phyloP scores from a whole-genome alignment of 441 rosid species.

The Manihot esculenta region DNA sequence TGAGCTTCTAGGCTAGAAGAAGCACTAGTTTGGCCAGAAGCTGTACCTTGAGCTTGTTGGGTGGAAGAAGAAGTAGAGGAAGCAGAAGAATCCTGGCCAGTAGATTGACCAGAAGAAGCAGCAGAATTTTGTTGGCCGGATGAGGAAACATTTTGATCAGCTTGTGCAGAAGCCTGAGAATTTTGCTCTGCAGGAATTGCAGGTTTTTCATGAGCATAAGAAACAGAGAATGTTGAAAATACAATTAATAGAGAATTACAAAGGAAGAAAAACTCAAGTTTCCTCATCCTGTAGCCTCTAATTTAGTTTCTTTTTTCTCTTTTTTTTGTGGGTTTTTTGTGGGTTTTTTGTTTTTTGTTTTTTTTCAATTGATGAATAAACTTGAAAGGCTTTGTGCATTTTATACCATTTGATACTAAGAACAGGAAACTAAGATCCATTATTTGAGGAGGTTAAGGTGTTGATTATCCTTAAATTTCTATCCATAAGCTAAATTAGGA shows the following conservation, averaged over 20 bases:
- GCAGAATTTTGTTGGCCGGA: too few species aligned
- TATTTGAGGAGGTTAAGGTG: neutral
- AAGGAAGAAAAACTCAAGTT: slow-evolving; percentile 11
- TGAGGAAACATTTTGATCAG: too few species aligned
- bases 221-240: neutral
- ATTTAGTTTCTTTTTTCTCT: neutral
- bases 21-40: too few species aligned
- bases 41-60: too few species aligned
- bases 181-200: neutral
- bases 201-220: slow-evolving; percentile 16
- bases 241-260: slow-evolving; percentile 13
- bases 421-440: slow-evolving; percentile 18
- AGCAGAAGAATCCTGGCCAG: too few species aligned
- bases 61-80: too few species aligned
- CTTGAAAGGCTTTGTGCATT: neutral
- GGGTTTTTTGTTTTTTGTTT: neutral
- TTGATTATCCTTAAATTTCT: neutral
- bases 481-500: too few species aligned
- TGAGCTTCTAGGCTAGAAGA: neutral
- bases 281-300: slow-evolving; percentile 12
- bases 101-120: neutral
- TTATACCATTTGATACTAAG: neutral
- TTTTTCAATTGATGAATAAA: neutral
- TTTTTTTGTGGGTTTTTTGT: too few species aligned
- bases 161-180: neutral